Conservation (phyloP, 164 flowering plant genomes). For the Kalanchoe fedtschenkoi region DNA sequence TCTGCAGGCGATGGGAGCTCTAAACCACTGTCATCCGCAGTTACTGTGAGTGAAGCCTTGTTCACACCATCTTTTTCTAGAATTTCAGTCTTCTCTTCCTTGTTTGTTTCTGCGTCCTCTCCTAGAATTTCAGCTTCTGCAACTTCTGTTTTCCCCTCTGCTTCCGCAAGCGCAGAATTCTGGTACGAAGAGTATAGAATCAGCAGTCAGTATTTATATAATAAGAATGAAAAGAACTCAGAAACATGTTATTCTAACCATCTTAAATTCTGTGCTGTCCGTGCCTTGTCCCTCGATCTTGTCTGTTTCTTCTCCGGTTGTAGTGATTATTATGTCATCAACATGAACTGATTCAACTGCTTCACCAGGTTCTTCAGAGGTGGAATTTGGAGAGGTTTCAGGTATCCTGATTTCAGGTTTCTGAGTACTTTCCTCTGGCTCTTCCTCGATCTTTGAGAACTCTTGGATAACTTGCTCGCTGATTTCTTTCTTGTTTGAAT, state of each 20-base stretch:
- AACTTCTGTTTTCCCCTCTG: not conserved
- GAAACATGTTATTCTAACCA: not conserved
- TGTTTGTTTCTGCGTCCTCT: not conserved
- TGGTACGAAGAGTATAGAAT: not conserved
- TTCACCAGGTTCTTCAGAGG: not conserved
- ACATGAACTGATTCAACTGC: not conserved
- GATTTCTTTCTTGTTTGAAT: constrained; percentile 1
- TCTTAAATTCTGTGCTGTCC: not conserved
- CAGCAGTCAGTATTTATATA: not conserved
- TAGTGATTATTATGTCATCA: not conserved
- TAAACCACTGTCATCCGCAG: not conserved
- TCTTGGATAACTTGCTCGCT: not conserved
- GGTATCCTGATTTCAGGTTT: not conserved
- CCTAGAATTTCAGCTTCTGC: not conserved
- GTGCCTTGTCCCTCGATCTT: not conserved
- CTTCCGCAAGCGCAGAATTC: not conserved
- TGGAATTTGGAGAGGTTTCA: not conserved
- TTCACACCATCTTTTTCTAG: not conserved
- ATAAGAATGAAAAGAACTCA: not conserved
- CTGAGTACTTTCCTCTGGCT: not conserved
- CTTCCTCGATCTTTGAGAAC: not conserved
- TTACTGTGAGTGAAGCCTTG: not conserved
- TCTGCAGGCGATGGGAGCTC: not conserved
- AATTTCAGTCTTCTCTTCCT: not conserved
- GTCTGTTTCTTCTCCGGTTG: not conserved